Evolutionary conservation across 176 grass and related monocot species (phyloP), one percentile per base, ranked within the genome.

Genomic region (Poa pratensis): DNA sequence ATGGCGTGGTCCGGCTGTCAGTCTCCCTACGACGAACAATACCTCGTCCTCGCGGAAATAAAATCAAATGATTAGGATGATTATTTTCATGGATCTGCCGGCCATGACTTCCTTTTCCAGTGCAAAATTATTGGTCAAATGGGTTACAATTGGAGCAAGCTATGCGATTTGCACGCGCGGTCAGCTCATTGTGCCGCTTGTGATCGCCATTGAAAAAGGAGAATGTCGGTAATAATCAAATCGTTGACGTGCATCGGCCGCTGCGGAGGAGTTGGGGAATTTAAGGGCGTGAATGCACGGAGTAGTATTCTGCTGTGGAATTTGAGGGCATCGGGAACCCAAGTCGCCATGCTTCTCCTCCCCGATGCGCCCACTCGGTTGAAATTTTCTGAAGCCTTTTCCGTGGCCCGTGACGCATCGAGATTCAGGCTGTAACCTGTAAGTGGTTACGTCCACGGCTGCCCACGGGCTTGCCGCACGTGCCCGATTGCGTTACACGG

Each of bases 201-300:
- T 18, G 80, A 87, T 79, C 37, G 75, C 89, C 89, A 68, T 80
- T 51, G 84, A 86, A 67, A 68, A 28, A 13, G 89, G 89, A 83
- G 89, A 80, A 83, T 83, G 80, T 83, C 84, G 80, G 89, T 42
- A 75, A 51, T 90, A 87, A 80, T 68, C 75, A 87, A 87, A 18
- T 18, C 75, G 84, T 80, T 90, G 84, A 87, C 84, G 89, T 87
- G 84, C 84, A 39, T 83, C 80, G 84, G 80, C 70, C 84, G 89
- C 39, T 75, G 84, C 89, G 18, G 45, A 16, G 24, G 62, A 19
- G 5, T 20, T 78, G 88, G 73, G 80, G 66, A 86, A 79, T 90
- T 86, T 86, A 49, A 77, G 81, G 66, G 59, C 81, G 55, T 22
- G 30, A 62, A 59, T 77, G 75, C 35, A 71, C 68, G 68, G 68